Percentiles rank a stretch among this genome's conserved stretches.
phyloP scores from a whole-genome alignment of 768 basidiomycete species.

The Steccherinum ochraceum region DNA sequence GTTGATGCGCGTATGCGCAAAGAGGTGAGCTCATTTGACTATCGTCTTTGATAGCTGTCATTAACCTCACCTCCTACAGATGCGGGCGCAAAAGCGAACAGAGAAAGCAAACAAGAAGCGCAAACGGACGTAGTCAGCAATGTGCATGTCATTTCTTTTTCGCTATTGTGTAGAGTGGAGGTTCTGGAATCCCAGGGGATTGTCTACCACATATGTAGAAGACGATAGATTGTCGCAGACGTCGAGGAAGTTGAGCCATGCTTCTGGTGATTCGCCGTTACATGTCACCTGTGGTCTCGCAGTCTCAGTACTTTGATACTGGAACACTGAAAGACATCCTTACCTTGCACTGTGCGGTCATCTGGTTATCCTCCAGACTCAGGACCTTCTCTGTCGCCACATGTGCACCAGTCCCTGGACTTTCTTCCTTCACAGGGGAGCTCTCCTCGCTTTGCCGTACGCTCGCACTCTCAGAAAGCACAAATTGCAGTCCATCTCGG shows the following conservation, averaged over 20 bases:
- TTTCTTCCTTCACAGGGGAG: slow-evolving; percentile 6
- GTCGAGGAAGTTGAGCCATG: neutral
- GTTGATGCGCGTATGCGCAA: slow-evolving; percentile 92
- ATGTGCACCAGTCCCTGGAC: slow-evolving; percentile 5
- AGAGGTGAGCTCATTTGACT: slow-evolving; percentile 49
- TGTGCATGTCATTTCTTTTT: slow-evolving; percentile 1
- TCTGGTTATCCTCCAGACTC: slow-evolving; percentile 51
- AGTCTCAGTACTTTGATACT: too few relatives aligned
- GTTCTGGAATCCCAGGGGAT: neutral
- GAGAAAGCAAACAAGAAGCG: slow-evolving; percentile 70
- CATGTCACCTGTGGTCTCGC: neutral
- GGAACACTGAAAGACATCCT: too few relatives aligned
- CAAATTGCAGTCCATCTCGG: slow-evolving; percentile 33
- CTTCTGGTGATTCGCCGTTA: slow-evolving; percentile 5
- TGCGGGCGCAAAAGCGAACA: slow-evolving; percentile 76
- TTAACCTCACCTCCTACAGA: slow-evolving; percentile 33
- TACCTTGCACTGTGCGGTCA: slow-evolving; percentile 50
- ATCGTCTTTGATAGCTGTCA: slow-evolving; percentile 2
- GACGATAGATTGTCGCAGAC: neutral
- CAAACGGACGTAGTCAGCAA: slow-evolving; percentile 24
- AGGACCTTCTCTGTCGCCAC: slow-evolving; percentile 40
- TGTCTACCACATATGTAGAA: too few relatives aligned
- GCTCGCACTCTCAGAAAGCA: slow-evolving; percentile 40
- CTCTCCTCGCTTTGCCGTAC: slow-evolving; percentile 38
- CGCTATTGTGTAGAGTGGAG: neutral